Conservation (phyloP, 208 protist genomes). For the Leishmania lainsoni region DNA sequence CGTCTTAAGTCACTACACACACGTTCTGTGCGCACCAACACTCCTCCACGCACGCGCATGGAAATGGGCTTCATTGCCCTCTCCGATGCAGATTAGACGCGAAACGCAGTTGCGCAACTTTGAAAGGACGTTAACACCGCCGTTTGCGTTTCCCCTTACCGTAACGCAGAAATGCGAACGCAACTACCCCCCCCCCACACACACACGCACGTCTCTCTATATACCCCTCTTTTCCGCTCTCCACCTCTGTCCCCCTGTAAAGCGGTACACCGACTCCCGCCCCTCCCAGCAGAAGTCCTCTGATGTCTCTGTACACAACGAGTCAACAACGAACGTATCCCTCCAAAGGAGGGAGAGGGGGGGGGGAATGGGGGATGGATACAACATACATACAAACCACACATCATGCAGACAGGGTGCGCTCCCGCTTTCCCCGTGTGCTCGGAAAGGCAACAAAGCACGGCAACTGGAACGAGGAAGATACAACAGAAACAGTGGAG, state of each 20-base stretch:
- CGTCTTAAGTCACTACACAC: background rate
- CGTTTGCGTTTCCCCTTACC: background rate
- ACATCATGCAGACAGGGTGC: background rate
- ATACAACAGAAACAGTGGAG: background rate
- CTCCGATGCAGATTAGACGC: background rate
- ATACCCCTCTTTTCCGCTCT: background rate
- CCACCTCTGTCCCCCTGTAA: too few relatives aligned
- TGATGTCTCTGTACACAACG: background rate
- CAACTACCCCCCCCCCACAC: background rate
- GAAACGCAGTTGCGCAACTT: background rate
- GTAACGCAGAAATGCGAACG: background rate
- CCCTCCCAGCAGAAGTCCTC: background rate
- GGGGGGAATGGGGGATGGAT: background rate
- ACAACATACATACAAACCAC: background rate
- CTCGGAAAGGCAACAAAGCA: background rate
- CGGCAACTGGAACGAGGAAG: background rate
- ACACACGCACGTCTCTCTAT: background rate
- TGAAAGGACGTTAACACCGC: background rate
- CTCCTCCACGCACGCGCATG: background rate
- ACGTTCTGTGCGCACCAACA: background rate
- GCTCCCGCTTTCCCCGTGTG: background rate
- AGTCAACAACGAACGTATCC: background rate
- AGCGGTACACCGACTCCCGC: background rate
- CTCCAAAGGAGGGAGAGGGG: background rate
- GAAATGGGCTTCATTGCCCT: background rate